Conservation (phyloP, 2,329 filamentous ascomycete genomes). For the Scopulariopsis brevicaulis region DNA sequence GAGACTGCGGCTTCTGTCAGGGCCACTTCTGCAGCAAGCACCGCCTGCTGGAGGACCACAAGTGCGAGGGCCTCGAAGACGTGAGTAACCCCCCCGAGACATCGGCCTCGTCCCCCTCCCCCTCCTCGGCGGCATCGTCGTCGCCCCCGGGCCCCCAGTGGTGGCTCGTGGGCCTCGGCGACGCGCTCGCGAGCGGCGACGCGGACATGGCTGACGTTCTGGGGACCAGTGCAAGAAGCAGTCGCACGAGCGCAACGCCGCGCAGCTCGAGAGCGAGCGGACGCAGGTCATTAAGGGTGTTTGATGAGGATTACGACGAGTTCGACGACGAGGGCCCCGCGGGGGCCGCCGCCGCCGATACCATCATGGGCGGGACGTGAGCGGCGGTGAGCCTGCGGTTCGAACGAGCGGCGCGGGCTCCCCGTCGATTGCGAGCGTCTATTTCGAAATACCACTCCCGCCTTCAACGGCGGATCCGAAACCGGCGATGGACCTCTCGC, state of each 20-base stretch:
- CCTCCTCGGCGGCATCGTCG: not conserved
- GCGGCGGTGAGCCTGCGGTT: too few species aligned
- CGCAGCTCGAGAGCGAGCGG: slow-evolving; percentile 83
- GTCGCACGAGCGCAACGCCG: slow-evolving; percentile 85
- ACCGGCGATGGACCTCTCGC: not conserved
- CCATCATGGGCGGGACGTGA: not conserved
- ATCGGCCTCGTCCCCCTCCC: slow-evolving; percentile 10
- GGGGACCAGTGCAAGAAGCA: slow-evolving; percentile 76
- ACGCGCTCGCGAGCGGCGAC: slow-evolving; percentile 18
- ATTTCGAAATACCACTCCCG: not conserved
- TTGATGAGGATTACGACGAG: slow-evolving; percentile 28
- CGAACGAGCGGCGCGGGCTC: not conserved
- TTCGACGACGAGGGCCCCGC: slow-evolving; percentile 1
- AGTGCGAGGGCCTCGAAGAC: slow-evolving; percentile 85
- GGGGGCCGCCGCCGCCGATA: not conserved
- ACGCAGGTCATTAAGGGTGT: slow-evolving; percentile 91
- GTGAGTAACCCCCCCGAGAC: slow-evolving; percentile 31
- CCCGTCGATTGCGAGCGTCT: not conserved
- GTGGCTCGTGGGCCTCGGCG: slow-evolving; percentile 29
- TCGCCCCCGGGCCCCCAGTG: slow-evolving; percentile 11
- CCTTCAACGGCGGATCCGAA: not conserved
- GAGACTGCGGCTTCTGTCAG: slow-evolving; percentile 90
- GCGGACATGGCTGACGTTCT: slow-evolving; percentile 24
- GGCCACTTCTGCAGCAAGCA: slow-evolving; percentile 95
- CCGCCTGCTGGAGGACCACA: slow-evolving; percentile 85